These are phyloP conservation scores for Hymenoscyphus scutula DNA, from an alignment of 2,329 filamentous ascomycete species.

Conservation along the genomic window DNA sequence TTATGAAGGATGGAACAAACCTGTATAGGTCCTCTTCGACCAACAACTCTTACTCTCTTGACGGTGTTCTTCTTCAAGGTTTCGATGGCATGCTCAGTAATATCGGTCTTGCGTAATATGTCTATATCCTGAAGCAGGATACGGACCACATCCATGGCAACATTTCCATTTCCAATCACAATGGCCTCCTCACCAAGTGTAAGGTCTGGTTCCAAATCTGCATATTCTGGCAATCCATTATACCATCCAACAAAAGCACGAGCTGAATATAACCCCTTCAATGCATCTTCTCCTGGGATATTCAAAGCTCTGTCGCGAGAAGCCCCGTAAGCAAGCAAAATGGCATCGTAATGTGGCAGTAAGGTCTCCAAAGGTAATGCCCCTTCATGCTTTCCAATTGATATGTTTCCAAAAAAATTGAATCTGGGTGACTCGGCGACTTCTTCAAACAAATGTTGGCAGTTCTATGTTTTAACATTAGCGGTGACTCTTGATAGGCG, in stretches of 20 bases:
- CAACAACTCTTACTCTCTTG: slow-evolving; percentile 80
- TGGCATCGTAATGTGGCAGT: slow-evolving; percentile 82
- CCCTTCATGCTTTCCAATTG: slow-evolving; percentile 59
- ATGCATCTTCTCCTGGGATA: slow-evolving; percentile 72
- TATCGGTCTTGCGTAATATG: slow-evolving; percentile 76
- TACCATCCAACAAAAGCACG: slow-evolving; percentile 98
- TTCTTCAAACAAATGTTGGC: slow-evolving; percentile 88
- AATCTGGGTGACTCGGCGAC: slow-evolving; percentile 81
- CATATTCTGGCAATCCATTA: slow-evolving; percentile 86
- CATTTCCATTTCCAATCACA: slow-evolving; percentile 92
- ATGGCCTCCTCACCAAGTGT: slow-evolving; percentile 76
- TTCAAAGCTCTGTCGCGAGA: slow-evolving; percentile 76
- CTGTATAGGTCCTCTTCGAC: slow-evolving; percentile 84
- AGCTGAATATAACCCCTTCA: slow-evolving; percentile 79
- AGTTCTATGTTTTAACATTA: slow-evolving; percentile 61
- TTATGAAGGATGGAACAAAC: slow-evolving; percentile 43
- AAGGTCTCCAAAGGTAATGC: slow-evolving; percentile 66
- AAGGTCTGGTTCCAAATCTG: slow-evolving; percentile 69
- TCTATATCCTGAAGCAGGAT: slow-evolving; percentile 78
- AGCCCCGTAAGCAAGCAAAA: slow-evolving; percentile 91
- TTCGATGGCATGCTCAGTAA: slow-evolving; percentile 79
- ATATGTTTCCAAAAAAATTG: slow-evolving; percentile 86
- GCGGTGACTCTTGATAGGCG: not conserved
- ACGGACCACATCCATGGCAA: slow-evolving; percentile 88
- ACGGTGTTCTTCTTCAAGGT: slow-evolving; percentile 70